A percentile compares a stretch with the other conserved stretches of the same genome.
Evolutionary conservation across 2,329 filamentous ascomycete genomes (phyloP).

Genomic region (Rhinocladiella similis): DNA sequence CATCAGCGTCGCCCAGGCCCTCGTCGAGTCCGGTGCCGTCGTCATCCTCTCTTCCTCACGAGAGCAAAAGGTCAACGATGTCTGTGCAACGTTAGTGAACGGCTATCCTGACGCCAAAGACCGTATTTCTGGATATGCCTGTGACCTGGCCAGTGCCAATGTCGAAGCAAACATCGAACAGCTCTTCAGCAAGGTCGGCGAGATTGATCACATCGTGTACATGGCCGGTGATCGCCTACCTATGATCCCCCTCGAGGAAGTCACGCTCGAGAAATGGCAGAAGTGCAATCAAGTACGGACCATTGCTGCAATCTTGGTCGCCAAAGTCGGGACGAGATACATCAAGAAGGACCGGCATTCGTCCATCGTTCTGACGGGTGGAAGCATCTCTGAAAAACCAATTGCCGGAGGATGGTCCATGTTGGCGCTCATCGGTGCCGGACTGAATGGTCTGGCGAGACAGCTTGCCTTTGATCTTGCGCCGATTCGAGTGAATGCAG

Average conservation of each 20-base stretch:
- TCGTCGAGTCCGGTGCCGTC: slow-evolving; percentile 55
- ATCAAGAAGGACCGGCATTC: slow-evolving; percentile 43
- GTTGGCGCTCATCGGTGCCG: slow-evolving; percentile 51
- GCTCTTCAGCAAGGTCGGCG: slow-evolving; percentile 39
- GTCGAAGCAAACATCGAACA: slow-evolving; percentile 50
- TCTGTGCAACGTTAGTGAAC: slow-evolving; percentile 47
- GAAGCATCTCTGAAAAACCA: slow-evolving; percentile 53
- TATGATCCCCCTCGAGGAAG: slow-evolving; percentile 41
- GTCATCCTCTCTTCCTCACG: slow-evolving; percentile 64
- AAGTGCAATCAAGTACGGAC: slow-evolving; percentile 52
- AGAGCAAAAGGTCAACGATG: slow-evolving; percentile 47
- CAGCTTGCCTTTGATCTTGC: slow-evolving; percentile 63
- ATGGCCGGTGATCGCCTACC: slow-evolving; percentile 55
- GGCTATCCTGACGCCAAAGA: slow-evolving; percentile 44
- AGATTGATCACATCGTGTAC: slow-evolving; percentile 58
- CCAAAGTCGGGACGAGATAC: slow-evolving; percentile 47
- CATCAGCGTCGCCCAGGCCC: slow-evolving; percentile 59
- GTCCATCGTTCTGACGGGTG: slow-evolving; percentile 60
- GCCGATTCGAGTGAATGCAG: slow-evolving; percentile 64
- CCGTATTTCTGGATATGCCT: slow-evolving; percentile 46
- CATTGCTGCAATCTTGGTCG: slow-evolving; percentile 53
- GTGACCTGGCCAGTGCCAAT: slow-evolving; percentile 49
- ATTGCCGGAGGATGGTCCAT: slow-evolving; percentile 51
- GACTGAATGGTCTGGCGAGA: slow-evolving; percentile 54
- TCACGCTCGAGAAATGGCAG: slow-evolving; percentile 43